Evolutionary conservation across 2,329 filamentous ascomycete species (phyloP), one percentile per base, ranked within the genome.

Genomic region (Ophiocordyceps unilateralis): DNA sequence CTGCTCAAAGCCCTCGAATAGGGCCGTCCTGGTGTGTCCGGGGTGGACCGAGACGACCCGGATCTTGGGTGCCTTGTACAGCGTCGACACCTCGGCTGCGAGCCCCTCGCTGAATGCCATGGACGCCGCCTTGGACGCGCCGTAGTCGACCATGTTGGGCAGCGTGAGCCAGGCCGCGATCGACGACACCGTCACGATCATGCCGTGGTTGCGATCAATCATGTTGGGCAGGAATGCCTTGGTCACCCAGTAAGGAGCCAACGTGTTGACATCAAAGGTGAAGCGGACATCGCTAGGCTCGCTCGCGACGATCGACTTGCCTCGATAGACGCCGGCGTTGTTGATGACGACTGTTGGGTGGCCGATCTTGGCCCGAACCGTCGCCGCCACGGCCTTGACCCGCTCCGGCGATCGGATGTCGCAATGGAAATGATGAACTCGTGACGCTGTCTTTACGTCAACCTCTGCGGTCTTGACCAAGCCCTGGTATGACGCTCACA

Each of bases 271-370:
- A 46, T 78, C 76, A 56, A 85, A 83, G 42, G 78, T 81, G 51
- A 78, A 72, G 32, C 72, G 71, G 48, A 82, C 66, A 49, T 78
- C 72, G 19, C 63, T 64, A 42, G 78, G 72, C 1, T 68, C 67
- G 20, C 68, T 58, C 23, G 71, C 66, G 40, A 85, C 66, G 48
- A 87, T 69, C 5, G 68, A 70, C 49, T 74, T 74, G 46, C 76
- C 77, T 44, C 69, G 69, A 15, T 67, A 72, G 23, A 81, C 69
- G 46, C 79, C 80, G 9, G 81, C 80, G 53, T 83, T 83, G 63
- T 83, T 82, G 62, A 83, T 78, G 4, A 86, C 64, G 47, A 86
- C 64, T 0, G 79, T 84, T 1, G 81, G 81, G 41, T 72, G 53
- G 44, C 80, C 81, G 44, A 83, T 63, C 12, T 69, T 56, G 24